Conservation (phyloP, 176 grass and related monocot genomes). For the Luzula sylvatica region DNA sequence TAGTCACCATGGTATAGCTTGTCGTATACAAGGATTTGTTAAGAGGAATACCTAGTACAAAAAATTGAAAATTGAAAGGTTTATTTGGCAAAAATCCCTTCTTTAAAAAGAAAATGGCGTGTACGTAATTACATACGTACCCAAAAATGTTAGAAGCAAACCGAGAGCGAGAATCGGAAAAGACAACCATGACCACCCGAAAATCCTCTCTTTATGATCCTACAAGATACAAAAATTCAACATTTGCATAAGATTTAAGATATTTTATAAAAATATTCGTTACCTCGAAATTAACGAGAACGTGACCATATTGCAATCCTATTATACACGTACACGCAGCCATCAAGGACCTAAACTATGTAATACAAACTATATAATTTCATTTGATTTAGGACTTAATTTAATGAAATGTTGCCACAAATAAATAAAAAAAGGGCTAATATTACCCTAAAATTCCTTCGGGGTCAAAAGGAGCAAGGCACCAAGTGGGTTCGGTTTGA, state of each 20-base stretch:
- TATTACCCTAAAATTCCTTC: conserved; percentile 79
- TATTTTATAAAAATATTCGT: background rate
- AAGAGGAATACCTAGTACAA: conserved; percentile 51
- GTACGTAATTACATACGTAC: too few relatives aligned
- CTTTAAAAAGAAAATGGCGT: background rate
- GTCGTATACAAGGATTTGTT: conserved; percentile 80
- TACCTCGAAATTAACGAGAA: conserved; percentile 87
- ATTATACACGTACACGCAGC: conserved; percentile 84
- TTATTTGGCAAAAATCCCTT: conserved; percentile 3
- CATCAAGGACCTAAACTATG: conserved; percentile 64
- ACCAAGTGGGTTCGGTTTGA: conserved; percentile 69
- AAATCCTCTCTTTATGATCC: conserved; percentile 62
- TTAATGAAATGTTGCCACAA: background rate
- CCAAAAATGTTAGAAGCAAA: conserved; percentile 54
- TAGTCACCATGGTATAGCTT: conserved; percentile 71
- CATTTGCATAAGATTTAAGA: too few relatives aligned
- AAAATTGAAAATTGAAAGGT: background rate
- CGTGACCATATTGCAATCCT: conserved; percentile 83
- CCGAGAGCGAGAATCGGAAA: conserved; percentile 54
- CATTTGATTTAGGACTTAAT: background rate
- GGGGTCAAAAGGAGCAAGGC: conserved; percentile 89
- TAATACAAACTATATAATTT: conserved; percentile 14
- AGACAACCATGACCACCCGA: conserved; percentile 67
- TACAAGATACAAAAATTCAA: conserved; percentile 24
- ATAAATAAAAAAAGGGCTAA: background rate